phyloP scores from a whole-genome alignment of 345 rosid genomes.

The Pugionium dolabratum region DNA sequence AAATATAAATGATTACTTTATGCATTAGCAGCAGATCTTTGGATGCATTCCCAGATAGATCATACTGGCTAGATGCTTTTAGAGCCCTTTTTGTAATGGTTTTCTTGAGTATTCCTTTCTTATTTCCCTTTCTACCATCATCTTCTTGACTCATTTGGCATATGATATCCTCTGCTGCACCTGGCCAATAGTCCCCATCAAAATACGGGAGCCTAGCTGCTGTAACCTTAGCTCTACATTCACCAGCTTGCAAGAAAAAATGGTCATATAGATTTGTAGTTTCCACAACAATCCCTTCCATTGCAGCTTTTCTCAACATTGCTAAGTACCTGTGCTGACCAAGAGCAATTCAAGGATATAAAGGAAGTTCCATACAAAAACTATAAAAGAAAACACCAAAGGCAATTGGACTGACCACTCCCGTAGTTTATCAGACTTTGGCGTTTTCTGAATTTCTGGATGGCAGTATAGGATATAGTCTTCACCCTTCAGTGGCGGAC shows the following conservation, averaged over 20 bases:
- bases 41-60: constrained; percentile 86
- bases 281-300: constrained; percentile 82
- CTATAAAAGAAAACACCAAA: constrained; percentile 4
- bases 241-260: constrained; percentile 82
- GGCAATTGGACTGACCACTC: constrained; percentile 76
- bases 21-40: constrained; percentile 94
- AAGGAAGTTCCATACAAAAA: background rate
- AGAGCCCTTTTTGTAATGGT: constrained; percentile 92
- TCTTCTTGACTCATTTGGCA: constrained; percentile 89
- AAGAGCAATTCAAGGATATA: constrained; percentile 32
- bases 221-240: constrained; percentile 89
- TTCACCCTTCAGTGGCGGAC: constrained; percentile 99
- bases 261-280: constrained; percentile 87
- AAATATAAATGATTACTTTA: constrained; percentile 56
- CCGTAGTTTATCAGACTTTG: constrained; percentile 97
- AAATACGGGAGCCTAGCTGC: constrained; percentile 99
- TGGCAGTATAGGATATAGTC: constrained; percentile 97
- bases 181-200: constrained; percentile 99
- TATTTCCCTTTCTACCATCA: constrained; percentile 89
- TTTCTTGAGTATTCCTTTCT: constrained; percentile 81
- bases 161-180: constrained; percentile 97
- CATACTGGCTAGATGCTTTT: constrained; percentile 94
- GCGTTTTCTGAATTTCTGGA: constrained; percentile 99
- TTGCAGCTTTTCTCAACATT: constrained; percentile 84
- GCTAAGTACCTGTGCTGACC: constrained; percentile 71